phyloP scores from a whole-genome alignment of 768 basidiomycete species.

The Vararia minispora region DNA sequence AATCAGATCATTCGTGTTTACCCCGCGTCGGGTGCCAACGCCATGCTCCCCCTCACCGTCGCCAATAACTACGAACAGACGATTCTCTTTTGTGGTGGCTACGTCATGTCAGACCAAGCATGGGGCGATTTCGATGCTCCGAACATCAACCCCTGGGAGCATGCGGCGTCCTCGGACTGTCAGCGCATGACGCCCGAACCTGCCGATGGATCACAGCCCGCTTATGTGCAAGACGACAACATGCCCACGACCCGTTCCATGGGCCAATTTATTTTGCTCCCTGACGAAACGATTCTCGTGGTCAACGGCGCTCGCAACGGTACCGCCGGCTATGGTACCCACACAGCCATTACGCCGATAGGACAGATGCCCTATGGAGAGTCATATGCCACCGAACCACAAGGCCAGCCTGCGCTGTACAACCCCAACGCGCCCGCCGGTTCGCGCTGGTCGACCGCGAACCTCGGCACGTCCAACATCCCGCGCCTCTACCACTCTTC shows the following conservation, averaged over 20 bases:
- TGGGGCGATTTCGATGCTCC: slow-evolving; percentile 76
- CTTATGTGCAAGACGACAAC: slow-evolving; percentile 62
- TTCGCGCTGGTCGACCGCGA: slow-evolving; percentile 59
- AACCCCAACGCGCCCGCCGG: slow-evolving; percentile 66
- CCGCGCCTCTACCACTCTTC: slow-evolving; percentile 87
- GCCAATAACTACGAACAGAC: slow-evolving; percentile 82
- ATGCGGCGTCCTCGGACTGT: slow-evolving; percentile 62
- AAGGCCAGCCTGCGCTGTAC: slow-evolving; percentile 74
- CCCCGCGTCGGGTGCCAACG: slow-evolving; percentile 79
- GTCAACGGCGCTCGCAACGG: slow-evolving; percentile 79
- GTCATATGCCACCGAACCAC: slow-evolving; percentile 72
- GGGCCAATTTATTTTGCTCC: slow-evolving; percentile 84
- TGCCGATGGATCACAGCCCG: slow-evolving; percentile 44
- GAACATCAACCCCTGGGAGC: slow-evolving; percentile 59
- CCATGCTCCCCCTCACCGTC: slow-evolving; percentile 86
- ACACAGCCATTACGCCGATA: slow-evolving; percentile 23
- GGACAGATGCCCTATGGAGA: slow-evolving; percentile 55
- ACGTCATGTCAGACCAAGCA: slow-evolving; percentile 55
- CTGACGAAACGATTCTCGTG: slow-evolving; percentile 64
- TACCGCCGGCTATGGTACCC: slow-evolving; percentile 75
- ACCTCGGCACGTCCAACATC: slow-evolving; percentile 49
- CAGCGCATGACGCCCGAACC: slow-evolving; percentile 85
- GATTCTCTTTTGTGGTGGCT: slow-evolving; percentile 85
- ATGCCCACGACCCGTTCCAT: slow-evolving; percentile 74
- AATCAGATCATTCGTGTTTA: slow-evolving; percentile 68